These are phyloP conservation scores for Corymbia calophylla DNA, from an alignment of 441 rosid species.

Conservation along the genomic window DNA sequence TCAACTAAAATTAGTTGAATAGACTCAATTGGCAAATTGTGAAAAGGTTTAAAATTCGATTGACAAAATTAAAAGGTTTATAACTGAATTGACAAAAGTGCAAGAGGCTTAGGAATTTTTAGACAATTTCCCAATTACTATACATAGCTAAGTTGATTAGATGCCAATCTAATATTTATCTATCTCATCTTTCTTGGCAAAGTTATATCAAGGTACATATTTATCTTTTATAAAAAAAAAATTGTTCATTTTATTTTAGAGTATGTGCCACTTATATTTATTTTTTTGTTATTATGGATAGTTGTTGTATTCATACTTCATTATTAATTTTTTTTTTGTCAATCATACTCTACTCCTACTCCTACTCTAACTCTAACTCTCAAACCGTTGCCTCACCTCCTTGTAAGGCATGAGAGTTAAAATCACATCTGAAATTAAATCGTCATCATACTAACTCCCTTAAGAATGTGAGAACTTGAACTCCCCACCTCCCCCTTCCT, in stretches of 20 bases:
- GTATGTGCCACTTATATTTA: background rate
- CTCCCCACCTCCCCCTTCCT: too few species aligned
- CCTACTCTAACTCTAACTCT: too few species aligned
- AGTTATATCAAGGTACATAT: background rate
- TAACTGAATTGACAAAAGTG: rapidly evolving
- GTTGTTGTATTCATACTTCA: background rate
- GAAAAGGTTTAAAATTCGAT: too few species aligned
- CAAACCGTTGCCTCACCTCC: too few species aligned
- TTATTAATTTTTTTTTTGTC: background rate
- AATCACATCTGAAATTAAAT: too few species aligned
- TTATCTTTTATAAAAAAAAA: background rate
- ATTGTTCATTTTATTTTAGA: background rate
- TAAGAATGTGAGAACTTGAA: too few species aligned
- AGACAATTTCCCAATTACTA: background rate
- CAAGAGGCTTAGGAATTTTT: too few species aligned
- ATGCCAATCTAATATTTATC: background rate
- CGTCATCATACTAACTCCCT: too few species aligned
- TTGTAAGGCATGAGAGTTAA: too few species aligned
- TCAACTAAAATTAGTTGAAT: rapidly evolving
- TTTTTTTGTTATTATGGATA: background rate
- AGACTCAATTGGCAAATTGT: too few species aligned
- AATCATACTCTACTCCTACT: too few species aligned
- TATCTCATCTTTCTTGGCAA: background rate
- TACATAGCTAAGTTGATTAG: background rate
- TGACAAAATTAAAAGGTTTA: rapidly evolving